Conservation (phyloP, 192 early-diverging fungal species). For the Backusella liffmaniae region DNA sequence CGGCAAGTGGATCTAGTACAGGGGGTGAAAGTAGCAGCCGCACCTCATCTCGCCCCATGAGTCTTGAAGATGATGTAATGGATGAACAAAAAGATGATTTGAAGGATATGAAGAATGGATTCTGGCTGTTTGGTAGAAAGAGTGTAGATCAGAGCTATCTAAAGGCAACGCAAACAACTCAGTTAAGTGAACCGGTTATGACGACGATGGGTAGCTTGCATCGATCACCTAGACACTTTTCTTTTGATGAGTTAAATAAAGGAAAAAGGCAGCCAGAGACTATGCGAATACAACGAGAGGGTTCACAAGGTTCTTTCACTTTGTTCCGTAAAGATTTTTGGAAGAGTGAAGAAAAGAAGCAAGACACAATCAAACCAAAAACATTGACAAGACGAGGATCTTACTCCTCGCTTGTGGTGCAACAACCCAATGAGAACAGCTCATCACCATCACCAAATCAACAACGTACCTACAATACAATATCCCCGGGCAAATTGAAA, state of each 20-base stretch:
- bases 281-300: constrained; percentile 1
- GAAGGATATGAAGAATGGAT: constrained; percentile 3
- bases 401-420: neutral
- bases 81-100: neutral
- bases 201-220: neutral
- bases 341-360: constrained; percentile 8
- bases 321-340: constrained; percentile 22
- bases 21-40: constrained; percentile 24
- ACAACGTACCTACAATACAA: neutral
- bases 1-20: constrained; percentile 16
- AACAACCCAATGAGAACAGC: neutral
- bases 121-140: constrained; percentile 23
- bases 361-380: neutral
- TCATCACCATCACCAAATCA: neutral
- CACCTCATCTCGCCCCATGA: constrained; percentile 24
- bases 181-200: neutral
- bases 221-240: constrained; percentile 14
- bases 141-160: neutral
- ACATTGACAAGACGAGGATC: neutral
- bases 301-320: constrained; percentile 9
- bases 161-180: neutral
- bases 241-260: constrained; percentile 3
- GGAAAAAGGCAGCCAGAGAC: neutral
- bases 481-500: neutral
- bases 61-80: constrained; percentile 16